A percentile compares a stretch with the other conserved stretches of the same genome.
phyloP scores from a whole-genome alignment of 306 rosid genomes.

The Cicer cuneatum region DNA sequence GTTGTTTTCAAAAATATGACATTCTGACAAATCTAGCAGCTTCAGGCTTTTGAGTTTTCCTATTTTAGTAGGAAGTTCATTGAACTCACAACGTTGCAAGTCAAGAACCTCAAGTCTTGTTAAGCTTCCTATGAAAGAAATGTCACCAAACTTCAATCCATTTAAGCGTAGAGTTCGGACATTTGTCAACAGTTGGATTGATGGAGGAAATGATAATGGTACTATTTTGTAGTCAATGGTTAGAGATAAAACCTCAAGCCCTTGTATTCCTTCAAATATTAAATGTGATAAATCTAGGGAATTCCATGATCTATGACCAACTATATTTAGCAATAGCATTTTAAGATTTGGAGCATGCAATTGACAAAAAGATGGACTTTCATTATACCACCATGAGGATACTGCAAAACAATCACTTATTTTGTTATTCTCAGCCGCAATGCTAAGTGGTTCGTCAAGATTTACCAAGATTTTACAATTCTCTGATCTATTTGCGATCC shows the following conservation, averaged over 20 bases:
- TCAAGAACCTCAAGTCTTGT: slow-evolving; percentile 31
- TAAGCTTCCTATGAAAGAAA: slow-evolving; percentile 23
- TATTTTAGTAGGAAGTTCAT: neutral
- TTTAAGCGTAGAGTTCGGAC: slow-evolving; percentile 7
- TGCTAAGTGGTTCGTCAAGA: slow-evolving; percentile 1
- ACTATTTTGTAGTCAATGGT: neutral
- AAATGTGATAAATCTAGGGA: neutral
- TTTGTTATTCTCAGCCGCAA: neutral
- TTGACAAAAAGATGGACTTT: neutral
- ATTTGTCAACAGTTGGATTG: slow-evolving; percentile 15
- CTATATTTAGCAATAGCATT: neutral
- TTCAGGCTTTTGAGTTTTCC: neutral
- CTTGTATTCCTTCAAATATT: slow-evolving; percentile 27
- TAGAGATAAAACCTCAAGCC: slow-evolving; percentile 3
- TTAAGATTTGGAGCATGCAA: slow-evolving; percentile 37
- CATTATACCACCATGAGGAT: slow-evolving; percentile 23
- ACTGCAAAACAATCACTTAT: slow-evolving; percentile 24
- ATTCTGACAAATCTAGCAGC: slow-evolving; percentile 8
- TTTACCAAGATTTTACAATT: slow-evolving; percentile 4
- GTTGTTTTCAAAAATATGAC: neutral
- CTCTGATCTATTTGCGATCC: slow-evolving; percentile 9
- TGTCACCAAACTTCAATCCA: slow-evolving; percentile 1
- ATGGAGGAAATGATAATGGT: neutral
- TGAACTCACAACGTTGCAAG: neutral
- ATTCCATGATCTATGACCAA: neutral